Conservation (phyloP, 2,329 filamentous ascomycete species). For the Xylariales sp. region DNA sequence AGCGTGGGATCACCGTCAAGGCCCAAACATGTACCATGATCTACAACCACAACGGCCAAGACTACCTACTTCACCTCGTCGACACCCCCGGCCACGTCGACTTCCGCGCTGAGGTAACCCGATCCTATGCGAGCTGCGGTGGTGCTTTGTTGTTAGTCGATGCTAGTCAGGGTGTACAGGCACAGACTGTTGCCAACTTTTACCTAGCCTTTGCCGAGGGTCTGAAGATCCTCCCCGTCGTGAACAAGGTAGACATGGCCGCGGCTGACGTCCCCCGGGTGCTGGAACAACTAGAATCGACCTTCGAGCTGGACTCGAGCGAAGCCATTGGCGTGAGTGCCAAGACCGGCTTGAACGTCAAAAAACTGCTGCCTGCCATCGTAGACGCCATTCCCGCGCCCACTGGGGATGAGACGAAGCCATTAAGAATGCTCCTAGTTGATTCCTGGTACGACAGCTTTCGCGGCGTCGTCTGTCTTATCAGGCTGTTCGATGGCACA, state of each 20-base stretch:
- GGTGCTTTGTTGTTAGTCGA: slow-evolving; percentile 93
- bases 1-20: slow-evolving; percentile 97
- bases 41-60: slow-evolving; percentile 84
- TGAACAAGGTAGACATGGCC: slow-evolving; percentile 96
- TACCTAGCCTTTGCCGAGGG: slow-evolving; percentile 96
- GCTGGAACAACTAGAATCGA: slow-evolving; percentile 84
- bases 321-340: slow-evolving; percentile 82
- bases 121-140: slow-evolving; percentile 95
- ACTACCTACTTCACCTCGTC: slow-evolving; percentile 94
- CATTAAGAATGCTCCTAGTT: slow-evolving; percentile 86
- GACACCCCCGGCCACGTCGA: slow-evolving; percentile 98
- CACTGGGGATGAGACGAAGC: slow-evolving; percentile 75
- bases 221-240: slow-evolving; percentile 84
- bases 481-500: slow-evolving; percentile 89
- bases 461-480: slow-evolving; percentile 89
- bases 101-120: slow-evolving; percentile 94
- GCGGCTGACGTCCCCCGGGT: slow-evolving; percentile 89
- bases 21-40: slow-evolving; percentile 99
- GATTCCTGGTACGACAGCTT: slow-evolving; percentile 99
- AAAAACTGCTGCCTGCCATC: slow-evolving; percentile 83
- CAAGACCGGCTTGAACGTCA: slow-evolving; percentile 92
- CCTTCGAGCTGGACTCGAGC: slow-evolving; percentile 86
- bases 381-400: slow-evolving; percentile 87
- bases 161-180: slow-evolving; percentile 95
- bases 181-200: slow-evolving; percentile 98